Evolutionary conservation across 2,329 filamentous ascomycete species (phyloP), one percentile per base, ranked within the genome.

Genomic region (Trichophyton mentagrophytes): DNA sequence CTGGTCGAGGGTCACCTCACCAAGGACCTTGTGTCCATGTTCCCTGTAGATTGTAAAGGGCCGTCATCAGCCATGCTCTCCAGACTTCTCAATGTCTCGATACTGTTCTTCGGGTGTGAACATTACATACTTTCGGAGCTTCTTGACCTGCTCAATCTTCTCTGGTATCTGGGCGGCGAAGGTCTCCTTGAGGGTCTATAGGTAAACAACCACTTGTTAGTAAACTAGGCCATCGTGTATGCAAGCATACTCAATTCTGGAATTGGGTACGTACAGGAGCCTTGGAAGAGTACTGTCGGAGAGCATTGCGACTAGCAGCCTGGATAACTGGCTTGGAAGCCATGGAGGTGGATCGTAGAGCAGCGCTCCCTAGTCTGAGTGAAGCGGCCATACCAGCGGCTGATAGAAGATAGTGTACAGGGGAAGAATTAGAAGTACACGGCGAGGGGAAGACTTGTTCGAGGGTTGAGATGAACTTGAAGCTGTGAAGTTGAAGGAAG

Each of bases 101-200:
- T 44, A 15, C 15, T 15, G 40, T 30, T 8, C 2, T 33, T 20
- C 13, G 8, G 30, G 17, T 22, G 20, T 5, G 6, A 2, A 22
- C 38, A n/a, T n/a, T 11, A 57, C 63, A 49, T 82, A 95, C 90
- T 96, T 96, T 78, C 90, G 85, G 73, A 99, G 86, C 78, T 90
- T 86, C 89, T 99, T 99, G 82, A 99, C 90, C 85, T 97, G 89
- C 81, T 99, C 93, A 74, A 96, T 87, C 85, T 97, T 95, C 76
- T 86, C 90, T 70, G 93, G 93, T 65, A 99, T 83, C 73, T 92
- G 87, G 77, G 93, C 91, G 75, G 92, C 92, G 77, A 99, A 97
- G 74, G 90, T 92, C 77, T 99, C 93, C 83, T 99, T 99, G 75
- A 99, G 80, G 69, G 90, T 90, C 93, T 99, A 69, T 61, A 58